phyloP scores from a whole-genome alignment of 306 rosid genomes.

The Oxytropis ochrocephala region DNA sequence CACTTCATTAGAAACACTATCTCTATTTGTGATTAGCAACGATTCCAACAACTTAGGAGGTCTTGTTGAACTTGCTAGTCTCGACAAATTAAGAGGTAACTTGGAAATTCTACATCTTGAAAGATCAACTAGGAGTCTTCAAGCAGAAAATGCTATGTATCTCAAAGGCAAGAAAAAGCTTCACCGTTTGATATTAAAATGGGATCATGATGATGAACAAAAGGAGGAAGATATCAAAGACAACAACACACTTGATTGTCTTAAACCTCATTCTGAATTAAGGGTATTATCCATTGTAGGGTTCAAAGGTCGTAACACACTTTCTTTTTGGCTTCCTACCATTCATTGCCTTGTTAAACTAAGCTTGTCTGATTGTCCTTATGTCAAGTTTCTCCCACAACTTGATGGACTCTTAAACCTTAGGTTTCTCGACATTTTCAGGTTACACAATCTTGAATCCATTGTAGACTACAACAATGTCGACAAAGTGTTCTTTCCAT shows the following conservation, averaged over 20 bases:
- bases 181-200: neutral
- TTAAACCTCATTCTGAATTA: neutral
- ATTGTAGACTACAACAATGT: neutral
- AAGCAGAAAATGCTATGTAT: too few relatives aligned
- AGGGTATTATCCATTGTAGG: neutral
- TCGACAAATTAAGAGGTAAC: neutral
- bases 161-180: neutral
- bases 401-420: neutral
- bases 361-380: neutral
- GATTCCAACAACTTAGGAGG: neutral
- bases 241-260: neutral
- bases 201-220: neutral
- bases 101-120: neutral
- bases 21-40: neutral
- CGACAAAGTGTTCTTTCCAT: neutral
- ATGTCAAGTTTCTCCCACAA: neutral
- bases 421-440: neutral
- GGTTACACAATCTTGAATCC: neutral
- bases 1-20: neutral
- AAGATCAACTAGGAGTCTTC: neutral
- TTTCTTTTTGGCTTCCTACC: neutral
- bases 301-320: neutral
- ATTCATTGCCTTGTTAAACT: neutral
- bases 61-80: neutral
- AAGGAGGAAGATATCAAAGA: neutral